Evolutionary conservation across 108 stramenopile genomes (phyloP), one percentile per base, ranked within the genome.

Genomic region (Pseudonitzschia multistriata): DNA sequence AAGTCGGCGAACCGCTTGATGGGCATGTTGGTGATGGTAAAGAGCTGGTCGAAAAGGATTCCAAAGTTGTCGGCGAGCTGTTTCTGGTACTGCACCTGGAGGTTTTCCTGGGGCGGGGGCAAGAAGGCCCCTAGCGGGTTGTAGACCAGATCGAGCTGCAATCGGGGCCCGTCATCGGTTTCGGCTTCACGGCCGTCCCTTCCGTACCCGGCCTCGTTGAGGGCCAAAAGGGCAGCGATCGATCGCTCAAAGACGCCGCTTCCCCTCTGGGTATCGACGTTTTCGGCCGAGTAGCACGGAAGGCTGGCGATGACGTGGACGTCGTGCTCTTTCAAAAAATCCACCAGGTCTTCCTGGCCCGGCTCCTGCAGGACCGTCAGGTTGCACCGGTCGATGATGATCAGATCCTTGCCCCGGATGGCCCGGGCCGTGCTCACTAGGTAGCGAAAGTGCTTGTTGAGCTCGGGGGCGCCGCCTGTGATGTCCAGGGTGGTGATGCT

Each of bases 11-110:
- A 99, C 27, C 98, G 80, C 73, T 98, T 97, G 60, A 97, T 89
- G n/a, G 98, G 98, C 97, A 99, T 99, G 72, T 99, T 99, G 59
- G 98, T 96, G 71, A 99, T 96, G 61, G 96, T 96, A 54, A 94
- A 87, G 3, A 99, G 78, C 57, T 79, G 66, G 63, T 97, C 91
- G 72, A 98, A 99, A 21, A 81, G 39, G 55, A 99, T 95, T 36
- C 95, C 98, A 72, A 97, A 99, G 24, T 96, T 83, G 5, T 90
- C 88, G 45, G 67, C 55, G 39, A 99, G 80, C 63, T 88, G 94
- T 27, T 89, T 72, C 64, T 95, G 90, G 85, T 98, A 97, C 68
- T 93, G 87, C 2, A 63, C 78, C 69, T 95, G 86, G 40, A 98
- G 71, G 3, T 77, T 77, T 62, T 56, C 80, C 71, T 95, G 94